These are phyloP conservation scores for Alternaria gaisen DNA, from an alignment of 2,329 filamentous ascomycete genomes.

Conservation along the genomic window DNA sequence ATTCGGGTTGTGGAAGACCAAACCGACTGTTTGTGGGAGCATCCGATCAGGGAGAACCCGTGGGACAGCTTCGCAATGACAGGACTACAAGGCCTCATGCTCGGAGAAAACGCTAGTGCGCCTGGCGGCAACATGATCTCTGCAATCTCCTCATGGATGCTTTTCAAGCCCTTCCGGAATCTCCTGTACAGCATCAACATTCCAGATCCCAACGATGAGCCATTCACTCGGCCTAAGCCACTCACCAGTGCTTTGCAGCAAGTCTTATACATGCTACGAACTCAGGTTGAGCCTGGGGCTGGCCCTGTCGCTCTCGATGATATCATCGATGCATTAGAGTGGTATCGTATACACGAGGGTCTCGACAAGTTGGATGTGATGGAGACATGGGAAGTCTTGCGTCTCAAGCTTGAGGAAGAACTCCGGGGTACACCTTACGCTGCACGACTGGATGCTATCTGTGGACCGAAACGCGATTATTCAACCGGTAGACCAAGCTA, in stretches of 20 bases:
- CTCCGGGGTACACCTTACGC: conserved; percentile 56
- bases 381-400: conserved; percentile 64
- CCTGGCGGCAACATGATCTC: conserved; percentile 59
- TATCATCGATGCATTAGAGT: conserved; percentile 50
- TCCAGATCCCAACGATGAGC: conserved; percentile 57
- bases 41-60: conserved; percentile 62
- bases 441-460: conserved; percentile 56
- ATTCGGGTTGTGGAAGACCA: conserved; percentile 68
- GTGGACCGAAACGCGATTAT: conserved; percentile 53
- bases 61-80: conserved; percentile 68
- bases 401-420: conserved; percentile 62
- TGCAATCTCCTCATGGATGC: conserved; percentile 66
- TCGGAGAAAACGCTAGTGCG: conserved; percentile 40
- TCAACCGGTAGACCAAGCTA: conserved; percentile 47
- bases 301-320: conserved; percentile 46
- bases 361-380: conserved; percentile 60
- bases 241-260: conserved; percentile 62
- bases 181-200: conserved; percentile 61
- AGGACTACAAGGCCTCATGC: conserved; percentile 61
- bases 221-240: conserved; percentile 59
- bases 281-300: conserved; percentile 50
- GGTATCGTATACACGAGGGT: conserved; percentile 51
- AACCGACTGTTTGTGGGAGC: conserved; percentile 69
- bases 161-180: conserved; percentile 67
- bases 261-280: conserved; percentile 61